Evolutionary conservation across 768 basidiomycete species (phyloP).

Genomic region (Suillus americanus): DNA sequence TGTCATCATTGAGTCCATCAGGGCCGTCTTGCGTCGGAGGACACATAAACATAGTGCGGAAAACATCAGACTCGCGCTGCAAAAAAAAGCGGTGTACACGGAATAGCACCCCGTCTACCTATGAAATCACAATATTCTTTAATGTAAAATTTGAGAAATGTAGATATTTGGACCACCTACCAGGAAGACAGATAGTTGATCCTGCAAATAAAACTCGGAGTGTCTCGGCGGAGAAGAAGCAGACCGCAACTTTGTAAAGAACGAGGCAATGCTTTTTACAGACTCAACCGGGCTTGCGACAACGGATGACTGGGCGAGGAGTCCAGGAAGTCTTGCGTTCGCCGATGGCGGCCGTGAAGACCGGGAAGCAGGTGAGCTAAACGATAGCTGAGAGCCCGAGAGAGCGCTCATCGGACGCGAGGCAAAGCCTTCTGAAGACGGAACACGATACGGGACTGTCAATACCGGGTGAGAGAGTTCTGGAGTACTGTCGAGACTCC

Average conservation of each 20-base stretch:
- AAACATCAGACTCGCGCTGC: slow-evolving; percentile 37
- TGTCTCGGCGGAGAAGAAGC: slow-evolving; percentile 10
- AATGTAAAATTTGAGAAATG: neutral
- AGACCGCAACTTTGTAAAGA: slow-evolving; percentile 5
- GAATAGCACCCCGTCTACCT: slow-evolving; percentile 41
- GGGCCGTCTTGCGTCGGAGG: slow-evolving; percentile 22
- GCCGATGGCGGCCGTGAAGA: neutral
- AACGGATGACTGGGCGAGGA: neutral
- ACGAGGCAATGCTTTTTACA: slow-evolving; percentile 6
- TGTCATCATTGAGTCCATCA: slow-evolving; percentile 34
- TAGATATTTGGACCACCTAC: slow-evolving; percentile 10
- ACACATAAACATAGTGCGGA: slow-evolving; percentile 37
- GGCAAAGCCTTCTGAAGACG: slow-evolving; percentile 6
- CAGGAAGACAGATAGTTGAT: slow-evolving; percentile 18
- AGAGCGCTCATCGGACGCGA: slow-evolving; percentile 7
- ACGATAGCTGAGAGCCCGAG: slow-evolving; percentile 6
- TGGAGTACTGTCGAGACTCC: slow-evolving; percentile 10
- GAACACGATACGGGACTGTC: slow-evolving; percentile 3
- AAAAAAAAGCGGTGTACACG: slow-evolving; percentile 42
- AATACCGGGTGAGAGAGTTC: neutral
- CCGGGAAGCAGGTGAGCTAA: slow-evolving; percentile 1
- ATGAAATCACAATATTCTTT: neutral
- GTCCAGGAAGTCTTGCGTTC: slow-evolving; percentile 1
- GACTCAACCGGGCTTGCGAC: slow-evolving; percentile 9
- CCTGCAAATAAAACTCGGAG: slow-evolving; percentile 21